Percentiles rank a stretch among this genome's conserved stretches.
Conservation (phyloP, 257 asterid genomes). For the Anisodus acutangulus region DNA sequence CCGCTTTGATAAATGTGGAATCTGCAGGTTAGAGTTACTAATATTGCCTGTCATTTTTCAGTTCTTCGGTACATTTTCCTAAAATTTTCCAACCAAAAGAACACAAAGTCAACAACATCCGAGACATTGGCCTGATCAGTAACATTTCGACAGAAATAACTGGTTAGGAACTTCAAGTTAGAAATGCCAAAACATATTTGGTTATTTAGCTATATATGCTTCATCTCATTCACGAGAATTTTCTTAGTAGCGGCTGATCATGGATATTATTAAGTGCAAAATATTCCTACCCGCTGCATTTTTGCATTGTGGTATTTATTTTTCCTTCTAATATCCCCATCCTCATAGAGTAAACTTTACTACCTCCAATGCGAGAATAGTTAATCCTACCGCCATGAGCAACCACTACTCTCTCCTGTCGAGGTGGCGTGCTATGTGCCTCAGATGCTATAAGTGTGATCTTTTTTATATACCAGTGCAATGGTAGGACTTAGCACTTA, state of each 20-base stretch:
- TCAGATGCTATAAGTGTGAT: background rate
- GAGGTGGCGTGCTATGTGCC: background rate
- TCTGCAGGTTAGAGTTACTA: constrained; percentile 60
- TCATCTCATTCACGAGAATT: background rate
- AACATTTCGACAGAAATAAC: no score
- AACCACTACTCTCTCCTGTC: no score
- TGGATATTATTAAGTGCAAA: background rate
- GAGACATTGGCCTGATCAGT: background rate
- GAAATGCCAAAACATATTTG: background rate
- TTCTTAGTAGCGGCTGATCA: background rate
- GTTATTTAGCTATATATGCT: background rate
- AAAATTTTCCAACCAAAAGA: no score
- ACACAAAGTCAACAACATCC: background rate
- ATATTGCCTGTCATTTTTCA: background rate
- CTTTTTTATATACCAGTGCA: background rate
- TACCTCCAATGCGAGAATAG: no score
- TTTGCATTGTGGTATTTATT: no score
- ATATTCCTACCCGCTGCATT: no score
- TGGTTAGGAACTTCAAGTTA: background rate
- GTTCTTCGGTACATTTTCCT: background rate
- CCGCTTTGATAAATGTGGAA: constrained; percentile 76
- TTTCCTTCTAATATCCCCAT: no score
- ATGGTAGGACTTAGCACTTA: background rate
- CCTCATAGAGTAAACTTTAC: no score
- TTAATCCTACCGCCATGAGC: no score